Evolutionary conservation across 306 rosid genomes (phyloP).

Genomic region (Inga leiocalycina): DNA sequence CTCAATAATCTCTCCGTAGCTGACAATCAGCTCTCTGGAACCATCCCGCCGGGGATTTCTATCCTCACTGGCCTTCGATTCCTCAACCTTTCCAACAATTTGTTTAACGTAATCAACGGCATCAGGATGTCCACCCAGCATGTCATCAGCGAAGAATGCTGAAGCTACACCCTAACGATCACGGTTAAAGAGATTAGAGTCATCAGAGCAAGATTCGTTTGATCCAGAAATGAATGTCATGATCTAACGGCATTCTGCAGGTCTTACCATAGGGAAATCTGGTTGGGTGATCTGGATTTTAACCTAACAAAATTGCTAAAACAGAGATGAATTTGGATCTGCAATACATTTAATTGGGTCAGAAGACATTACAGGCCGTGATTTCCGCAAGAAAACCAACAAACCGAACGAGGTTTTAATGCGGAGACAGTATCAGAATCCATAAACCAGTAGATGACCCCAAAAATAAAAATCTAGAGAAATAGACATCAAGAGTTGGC

Average conservation of each 20-base stretch:
- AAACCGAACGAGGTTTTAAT: slow-evolving; percentile 27
- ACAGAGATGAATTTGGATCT: slow-evolving; percentile 34
- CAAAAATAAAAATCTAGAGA: slow-evolving; percentile 13
- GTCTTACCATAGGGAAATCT: slow-evolving; percentile 74
- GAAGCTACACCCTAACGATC: too few relatives aligned
- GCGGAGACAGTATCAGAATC: slow-evolving; percentile 37
- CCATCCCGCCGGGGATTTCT: slow-evolving; percentile 65
- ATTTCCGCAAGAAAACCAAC: slow-evolving; percentile 22
- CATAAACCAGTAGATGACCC: background rate
- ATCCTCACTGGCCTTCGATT: slow-evolving; percentile 49
- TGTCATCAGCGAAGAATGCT: slow-evolving; percentile 62
- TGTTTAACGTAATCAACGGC: slow-evolving; percentile 64
- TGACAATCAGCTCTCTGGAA: slow-evolving; percentile 62
- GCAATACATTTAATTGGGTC: slow-evolving; percentile 25
- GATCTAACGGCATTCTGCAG: slow-evolving; percentile 27
- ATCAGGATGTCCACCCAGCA: slow-evolving; percentile 49
- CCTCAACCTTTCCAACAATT: slow-evolving; percentile 85
- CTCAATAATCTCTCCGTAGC: slow-evolving; percentile 64
- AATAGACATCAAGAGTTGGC: slow-evolving; percentile 15
- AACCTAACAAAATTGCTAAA: slow-evolving; percentile 57
- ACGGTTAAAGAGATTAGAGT: slow-evolving; percentile 37
- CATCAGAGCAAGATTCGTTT: slow-evolving; percentile 29
- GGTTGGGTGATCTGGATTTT: slow-evolving; percentile 42
- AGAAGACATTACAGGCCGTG: slow-evolving; percentile 25
- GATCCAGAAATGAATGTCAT: slow-evolving; percentile 37